Base-by-base conservation (phyloP, 495 filamentous ascomycete species). In the Penicilliopsis zonata region DNA sequence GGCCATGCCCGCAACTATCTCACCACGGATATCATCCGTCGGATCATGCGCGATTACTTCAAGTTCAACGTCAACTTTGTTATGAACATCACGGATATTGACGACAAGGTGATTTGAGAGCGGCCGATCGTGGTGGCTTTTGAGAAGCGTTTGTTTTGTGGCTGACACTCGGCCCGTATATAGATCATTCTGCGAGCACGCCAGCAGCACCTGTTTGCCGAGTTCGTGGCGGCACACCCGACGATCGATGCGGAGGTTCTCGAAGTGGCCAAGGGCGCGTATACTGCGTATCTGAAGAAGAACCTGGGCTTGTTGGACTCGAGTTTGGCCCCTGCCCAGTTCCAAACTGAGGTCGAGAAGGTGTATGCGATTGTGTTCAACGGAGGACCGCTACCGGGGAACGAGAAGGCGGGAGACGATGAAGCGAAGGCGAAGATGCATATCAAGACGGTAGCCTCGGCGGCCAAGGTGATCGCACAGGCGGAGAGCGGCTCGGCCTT, bases 1-100 rank as follows among this genome's bases (percentile, higher is more conserved):
- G 88, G 87, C 14, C 87, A 94, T 58, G 85, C 84, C 8, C 65
- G 86, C 33, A 98, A 94, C 59, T 95, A 94, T 78, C 82, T 94
- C 33, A 81, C 74, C 18, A 92, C 84, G 10, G 90, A 96, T 56
- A 90, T 98, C 28, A 76, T 96, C 38, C 73, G 87, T 22, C 70
- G 90, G 44, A 84, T 95, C 41, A 60, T 96, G 58, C 55, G 64
- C 40, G 78, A 93, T 49, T 88, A 92, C 56, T 94, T 94, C 50
- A 72, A 74, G 27, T 94, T 78, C 52, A 65, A 86, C 19, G 75
- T 96, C 34, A 71, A 79, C 26, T 94, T 94, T 66, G 85, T 95
- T 28, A 88, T 92, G 80, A 98, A 98, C 55, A 82, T 93, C 43
- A 94, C 87, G 3, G 84, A 94, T 59, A 72, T 94, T 2, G 86